Evolutionary conservation across 305 asterid species (phyloP), one percentile per base, ranked within the genome.

Genomic region (Stenogyne calaminthoides): DNA sequence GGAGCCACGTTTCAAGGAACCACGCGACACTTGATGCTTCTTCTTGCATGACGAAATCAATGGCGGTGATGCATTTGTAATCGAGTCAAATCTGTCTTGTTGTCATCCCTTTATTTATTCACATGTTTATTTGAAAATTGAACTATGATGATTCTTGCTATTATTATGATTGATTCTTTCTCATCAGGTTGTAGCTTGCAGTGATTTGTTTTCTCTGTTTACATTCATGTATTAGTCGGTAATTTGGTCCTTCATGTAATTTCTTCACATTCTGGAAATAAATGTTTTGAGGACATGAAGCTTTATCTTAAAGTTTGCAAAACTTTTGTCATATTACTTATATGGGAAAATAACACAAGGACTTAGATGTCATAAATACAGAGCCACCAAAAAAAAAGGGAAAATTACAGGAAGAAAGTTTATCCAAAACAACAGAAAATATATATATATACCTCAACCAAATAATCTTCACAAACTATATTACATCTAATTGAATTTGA

Each of bases 1-100:
- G 98, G 98, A 84, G 78, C 40, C 98, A 93, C 71, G 58, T 91
- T 11, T 88, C 95, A n/a, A 85, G 89, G 70, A 93, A 91, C 68
- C 90, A 80, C 1, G 91, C 84, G 10, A 88, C 89, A 6, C 93
- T 84, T 10, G 96, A 93, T 74, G 91, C 95, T 47, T 74, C 91
- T 68, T 93, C 97, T 3, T 91, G 98, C 83, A 37, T 83, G 88
- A 93, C 90, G 2, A 93, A 93, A 83, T 82, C 97, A 0, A 74
- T 88, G 89, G 95, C 91, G 5, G 95, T 89, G 69, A 76, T 93
- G 59, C 92, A 84, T 74, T 72, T 93, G 80, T 93, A 76, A 52
- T 14, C 10, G 7, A 40, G 20, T 36, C 16, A 46, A 57, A 57
- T 12, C 20, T 27, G 70, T 2, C 5, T 1, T 12, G 20, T 22